These are phyloP conservation scores for Aspergillus diversus DNA, from an alignment of 495 filamentous ascomycete genomes.

Conservation along the genomic window DNA sequence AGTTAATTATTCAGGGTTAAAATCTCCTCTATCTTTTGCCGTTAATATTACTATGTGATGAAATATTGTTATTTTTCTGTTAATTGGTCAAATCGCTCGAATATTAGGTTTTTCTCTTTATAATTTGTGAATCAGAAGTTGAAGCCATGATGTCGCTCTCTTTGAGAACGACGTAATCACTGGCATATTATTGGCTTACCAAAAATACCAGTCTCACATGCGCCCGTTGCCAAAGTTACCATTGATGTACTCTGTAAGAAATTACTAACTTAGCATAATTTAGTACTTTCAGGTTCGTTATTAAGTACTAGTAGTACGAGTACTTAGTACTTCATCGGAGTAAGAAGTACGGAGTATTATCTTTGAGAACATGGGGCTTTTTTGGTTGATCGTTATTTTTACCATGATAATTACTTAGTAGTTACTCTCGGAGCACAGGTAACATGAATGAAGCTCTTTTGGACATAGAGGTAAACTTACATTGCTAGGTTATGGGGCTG, in stretches of 20 bases:
- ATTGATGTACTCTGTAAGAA: no score
- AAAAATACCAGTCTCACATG: constrained; percentile 24
- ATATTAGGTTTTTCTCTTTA: no score
- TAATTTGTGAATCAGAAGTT: not conserved
- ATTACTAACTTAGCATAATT: no score
- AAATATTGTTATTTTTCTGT: not conserved
- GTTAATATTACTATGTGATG: no score
- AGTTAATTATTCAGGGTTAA: not conserved
- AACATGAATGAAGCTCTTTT: no score
- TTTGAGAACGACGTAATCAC: constrained; percentile 23
- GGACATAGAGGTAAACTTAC: no score
- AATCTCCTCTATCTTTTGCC: not conserved
- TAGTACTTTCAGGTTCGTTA: no score
- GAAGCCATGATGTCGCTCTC: constrained; percentile 23
- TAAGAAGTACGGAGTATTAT: no score
- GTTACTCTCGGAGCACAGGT: no score
- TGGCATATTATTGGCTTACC: constrained; percentile 16
- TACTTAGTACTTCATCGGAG: no score
- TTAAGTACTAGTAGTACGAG: no score
- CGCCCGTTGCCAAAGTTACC: constrained; percentile 10
- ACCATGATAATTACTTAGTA: not conserved
- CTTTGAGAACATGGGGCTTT: not conserved
- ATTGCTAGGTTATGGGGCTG: no score
- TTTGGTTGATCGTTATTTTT: not conserved
- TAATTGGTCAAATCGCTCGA: not conserved